Base-by-base conservation (phyloP, 164 flowering plant species). In the Nelumbo lutea region DNA sequence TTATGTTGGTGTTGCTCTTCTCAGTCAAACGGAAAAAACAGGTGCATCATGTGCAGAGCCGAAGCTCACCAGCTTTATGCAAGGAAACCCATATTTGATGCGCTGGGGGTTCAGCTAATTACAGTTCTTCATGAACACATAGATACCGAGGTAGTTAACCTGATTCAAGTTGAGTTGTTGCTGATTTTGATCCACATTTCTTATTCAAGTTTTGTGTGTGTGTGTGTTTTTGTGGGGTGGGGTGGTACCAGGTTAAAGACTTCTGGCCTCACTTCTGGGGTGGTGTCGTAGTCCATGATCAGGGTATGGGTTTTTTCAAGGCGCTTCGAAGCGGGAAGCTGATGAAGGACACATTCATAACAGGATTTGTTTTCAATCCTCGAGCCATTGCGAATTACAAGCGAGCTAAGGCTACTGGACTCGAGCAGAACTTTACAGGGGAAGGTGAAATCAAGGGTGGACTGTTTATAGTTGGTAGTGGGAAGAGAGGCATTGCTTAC, bases 231-330 rank as follows among this genome's bases (percentile, higher is more conserved):
- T n/a, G 60, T 66, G 27, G 27, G 61, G 11, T 1, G 52, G 27
- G 27, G 27, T 0, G 27, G 27, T 27, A 27, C 27, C 77, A 88
- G 96, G 82, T 90, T 13, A 84, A 73, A 65, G 88, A 90, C 70
- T 87, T 90, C 74, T 90, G 96, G 96, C 96, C 96, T 9, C 83
- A 85, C 11, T 88, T 87, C 62, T 90, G 96, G 93, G 93, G 91
- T 44, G 93, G 96, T 27, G 80, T 70, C 10, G 85, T 87, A 50
- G 48, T 87, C 68, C 73, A 66, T 58, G 90, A 90, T 73, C 77
- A 68, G 61, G 64, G 63, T 41, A 80, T 74, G 86, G 87, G 75
- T 11, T 88, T 90, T 73, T 88, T 84, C 79, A 90, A 83, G 73
- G 90, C 96, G 52, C 88, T 90, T 10, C 93, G 96, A 42, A 91